These are phyloP conservation scores for Sophora flavescens DNA, from an alignment of 306 rosid species.

Conservation along the genomic window DNA sequence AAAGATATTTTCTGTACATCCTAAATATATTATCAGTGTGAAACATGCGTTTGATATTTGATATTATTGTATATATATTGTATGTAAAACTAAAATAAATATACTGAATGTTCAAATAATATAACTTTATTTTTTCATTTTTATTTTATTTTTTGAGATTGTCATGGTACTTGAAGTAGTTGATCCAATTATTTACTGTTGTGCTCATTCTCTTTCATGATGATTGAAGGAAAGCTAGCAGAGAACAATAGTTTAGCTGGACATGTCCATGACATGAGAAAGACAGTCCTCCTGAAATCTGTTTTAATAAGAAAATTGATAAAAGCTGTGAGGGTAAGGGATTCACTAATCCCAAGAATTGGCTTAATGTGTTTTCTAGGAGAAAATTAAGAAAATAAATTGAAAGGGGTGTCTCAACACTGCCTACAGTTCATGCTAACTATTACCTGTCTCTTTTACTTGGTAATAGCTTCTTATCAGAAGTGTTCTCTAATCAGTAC, in stretches of 20 bases:
- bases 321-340: constrained; percentile 45
- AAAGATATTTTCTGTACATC: no score
- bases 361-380: constrained; percentile 24
- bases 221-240: constrained; percentile 51
- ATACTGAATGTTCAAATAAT: no score
- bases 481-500: constrained; percentile 31
- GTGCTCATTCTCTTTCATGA: constrained; percentile 42
- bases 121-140: no score
- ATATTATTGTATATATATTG: no score
- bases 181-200: constrained; percentile 40
- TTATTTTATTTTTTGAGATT: not conserved
- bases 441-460: constrained; percentile 27
- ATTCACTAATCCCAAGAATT: constrained; percentile 35
- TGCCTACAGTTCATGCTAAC: constrained; percentile 30
- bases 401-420: not conserved
- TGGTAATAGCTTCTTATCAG: constrained; percentile 1
- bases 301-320: constrained; percentile 43
- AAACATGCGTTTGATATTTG: no score
- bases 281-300: constrained; percentile 60
- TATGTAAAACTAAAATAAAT: no score
- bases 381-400: not conserved
- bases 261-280: constrained; percentile 62
- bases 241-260: constrained; percentile 48
- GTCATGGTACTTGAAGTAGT: constrained; percentile 46
- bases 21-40: no score